phyloP scores from a whole-genome alignment of 2,329 filamentous ascomycete genomes.

The Aspergillus awamori region DNA sequence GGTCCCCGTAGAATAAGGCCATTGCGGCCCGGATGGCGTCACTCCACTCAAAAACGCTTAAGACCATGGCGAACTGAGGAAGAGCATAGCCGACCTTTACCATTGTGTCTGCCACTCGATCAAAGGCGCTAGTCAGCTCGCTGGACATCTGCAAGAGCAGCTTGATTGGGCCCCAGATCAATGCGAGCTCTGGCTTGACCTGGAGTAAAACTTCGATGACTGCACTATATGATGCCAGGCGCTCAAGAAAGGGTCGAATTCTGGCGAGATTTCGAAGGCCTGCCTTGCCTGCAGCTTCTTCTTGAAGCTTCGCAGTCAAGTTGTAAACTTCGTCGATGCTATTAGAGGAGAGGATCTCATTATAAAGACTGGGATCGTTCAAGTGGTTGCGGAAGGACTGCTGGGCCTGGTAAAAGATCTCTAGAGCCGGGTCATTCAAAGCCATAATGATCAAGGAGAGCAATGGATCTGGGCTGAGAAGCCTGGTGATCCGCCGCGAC shows the following conservation, averaged over 20 bases:
- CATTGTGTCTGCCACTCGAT: background rate
- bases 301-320: background rate
- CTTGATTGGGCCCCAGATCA: slow-evolving; percentile 11
- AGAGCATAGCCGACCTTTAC: background rate
- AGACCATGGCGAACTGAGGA: background rate
- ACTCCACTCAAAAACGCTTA: background rate
- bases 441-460: background rate
- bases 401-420: slow-evolving; percentile 1
- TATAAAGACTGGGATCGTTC: background rate
- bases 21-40: slow-evolving; percentile 14
- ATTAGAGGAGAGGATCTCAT: background rate
- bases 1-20: slow-evolving; percentile 40
- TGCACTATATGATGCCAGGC: background rate
- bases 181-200: slow-evolving; percentile 1
- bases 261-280: background rate
- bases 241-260: slow-evolving; percentile 4
- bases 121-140: background rate
- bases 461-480: too few relatives aligned
- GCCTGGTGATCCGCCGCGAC: too few relatives aligned
- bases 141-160: slow-evolving; percentile 5
- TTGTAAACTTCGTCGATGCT: slow-evolving; percentile 5
- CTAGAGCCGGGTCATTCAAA: background rate
- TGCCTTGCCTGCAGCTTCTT: background rate
- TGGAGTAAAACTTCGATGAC: background rate
- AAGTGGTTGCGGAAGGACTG: background rate